Base-by-base conservation (phyloP, 2,329 filamentous ascomycete species). In the Parastagonospora nodorum region DNA sequence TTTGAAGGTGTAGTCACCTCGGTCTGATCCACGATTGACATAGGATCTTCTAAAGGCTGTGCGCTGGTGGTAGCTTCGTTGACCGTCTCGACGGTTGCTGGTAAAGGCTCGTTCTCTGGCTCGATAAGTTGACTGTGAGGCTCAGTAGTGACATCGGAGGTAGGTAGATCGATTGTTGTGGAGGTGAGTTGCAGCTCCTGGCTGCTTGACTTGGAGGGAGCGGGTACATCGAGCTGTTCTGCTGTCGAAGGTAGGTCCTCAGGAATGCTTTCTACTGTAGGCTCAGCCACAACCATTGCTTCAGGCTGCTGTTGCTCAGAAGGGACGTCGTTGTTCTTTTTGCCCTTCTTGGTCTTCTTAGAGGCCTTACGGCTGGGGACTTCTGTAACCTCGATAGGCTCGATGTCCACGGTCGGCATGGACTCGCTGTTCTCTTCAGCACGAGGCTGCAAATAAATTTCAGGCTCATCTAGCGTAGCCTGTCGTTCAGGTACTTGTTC, bases 321-420 rank as follows among this genome's bases (percentile, higher is more conserved):
- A 27, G 33, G 27, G 12, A 31, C 2, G 8, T 42, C 40, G 8
- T 24, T 42, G 10, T 16, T 61, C 39, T 70, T 71, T 57, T 72
- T 73, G 8, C 44, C 61, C 43, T 70, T 73, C 57, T 72, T 73
- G 14, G 53, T 58, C 45, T 74, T 74, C 57, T 72, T 71, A 15
- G 60, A 64, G 42, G 51, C 35, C 50, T 67, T 67, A 46, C 59
- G 60, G 46, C 45, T 58, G 6, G 52, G 33, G 11, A 45, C 46
- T 30, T 48, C 45, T 43, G 41, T 50, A 8, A 41, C 19, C 30
- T 51, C 42, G 15, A 53, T 47, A 2, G 40, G 42, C 38, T 44
- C 36, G 14, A 29, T 27, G 16, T 42, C 35, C 5, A 29, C n/a
- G 12, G 11, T 14, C 12, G 40, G 31, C 15, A 37, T 24, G 5